Evolutionary conservation across 495 filamentous ascomycete genomes (phyloP), one percentile per base, ranked within the genome.

Genomic region (Penicillium odoratum): DNA sequence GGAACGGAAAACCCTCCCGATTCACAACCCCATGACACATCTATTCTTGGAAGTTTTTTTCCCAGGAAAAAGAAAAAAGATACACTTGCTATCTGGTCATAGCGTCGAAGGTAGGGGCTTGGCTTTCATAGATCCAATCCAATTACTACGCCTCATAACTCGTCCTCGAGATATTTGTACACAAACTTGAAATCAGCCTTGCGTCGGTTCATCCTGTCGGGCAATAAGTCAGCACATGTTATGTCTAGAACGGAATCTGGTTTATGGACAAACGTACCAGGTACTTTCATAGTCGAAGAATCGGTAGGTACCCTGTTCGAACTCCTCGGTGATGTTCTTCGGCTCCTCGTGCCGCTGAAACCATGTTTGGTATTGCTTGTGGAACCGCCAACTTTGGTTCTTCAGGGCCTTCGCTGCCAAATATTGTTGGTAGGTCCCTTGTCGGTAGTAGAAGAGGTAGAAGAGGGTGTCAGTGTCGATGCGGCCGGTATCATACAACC

Each of bases 271-370:
- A 45, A 83, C 90, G 74, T 74, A 98, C 94, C 94, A 98, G 65
- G 94, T 98, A 73, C 93, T 97, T 80, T 98, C 94, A 66, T 98
- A 98, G 72, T 98, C 94, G 75, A 98, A 98, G 78, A 98, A 98
- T 45, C 94, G 86, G 75, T 98, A 98, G 5, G 94, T 98, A 28
- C 94, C 94, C 73, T 98, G 93, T 77, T 98, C 94, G 59, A 89
- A 98, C 70, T 98, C 94, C 69, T 98, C 95, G 0, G 94, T 98
- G 66, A 98, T 98, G 45, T 85, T 90, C 77, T 98, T 98, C 18
- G 94, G 94, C 77, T 98, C 94, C 68, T 98, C 94, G 63, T 98
- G 94, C 42, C 94, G 82, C 73, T 98, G 94, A 61, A 98, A 98
- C 94, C 94, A 98, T 9, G 94, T 98, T 70, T 98, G 94, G 69